Evolutionary conservation across 2,329 filamentous ascomycete species (phyloP).

Genomic region (Diplodia seriata): DNA sequence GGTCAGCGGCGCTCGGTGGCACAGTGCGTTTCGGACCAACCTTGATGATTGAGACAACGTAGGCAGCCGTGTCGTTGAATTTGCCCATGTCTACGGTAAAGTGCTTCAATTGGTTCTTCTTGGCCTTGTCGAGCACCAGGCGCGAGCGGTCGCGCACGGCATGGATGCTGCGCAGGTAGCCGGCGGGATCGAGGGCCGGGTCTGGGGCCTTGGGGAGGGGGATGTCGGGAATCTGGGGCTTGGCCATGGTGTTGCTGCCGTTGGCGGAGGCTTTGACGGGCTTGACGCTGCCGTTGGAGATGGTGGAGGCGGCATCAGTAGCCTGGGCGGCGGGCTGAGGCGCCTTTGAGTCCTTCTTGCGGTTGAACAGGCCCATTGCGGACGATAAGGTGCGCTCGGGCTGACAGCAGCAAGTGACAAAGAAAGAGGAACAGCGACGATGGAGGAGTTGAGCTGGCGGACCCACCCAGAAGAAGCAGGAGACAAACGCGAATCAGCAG

Average conservation of each 20-base stretch:
- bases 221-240: conserved; percentile 70
- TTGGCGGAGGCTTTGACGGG: conserved; percentile 52
- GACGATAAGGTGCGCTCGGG: conserved; percentile 25
- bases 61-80: conserved; percentile 81
- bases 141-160: conserved; percentile 82
- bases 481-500: conserved; percentile 23
- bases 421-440: conserved; percentile 20
- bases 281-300: conserved; percentile 58
- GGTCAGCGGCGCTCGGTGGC: conserved; percentile 9
- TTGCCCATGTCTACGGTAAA: conserved; percentile 89
- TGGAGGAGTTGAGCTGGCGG: conserved; percentile 28
- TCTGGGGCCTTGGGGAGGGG: conserved; percentile 85
- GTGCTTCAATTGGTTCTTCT: conserved; percentile 78
- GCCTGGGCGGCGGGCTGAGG: conserved; percentile 40
- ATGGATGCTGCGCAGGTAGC: conserved; percentile 87
- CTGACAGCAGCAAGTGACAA: conserved; percentile 32
- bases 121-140: conserved; percentile 77
- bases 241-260: conserved; percentile 45
- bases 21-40: conserved; percentile 55
- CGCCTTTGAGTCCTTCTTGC: conserved; percentile 54
- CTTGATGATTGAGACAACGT: conserved; percentile 95
- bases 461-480: conserved; percentile 23
- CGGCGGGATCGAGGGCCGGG: conserved; percentile 84
- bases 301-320: conserved; percentile 48
- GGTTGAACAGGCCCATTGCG: conserved; percentile 61